phyloP scores from a whole-genome alignment of 345 rosid genomes.

The Fremontodendron californicum region DNA sequence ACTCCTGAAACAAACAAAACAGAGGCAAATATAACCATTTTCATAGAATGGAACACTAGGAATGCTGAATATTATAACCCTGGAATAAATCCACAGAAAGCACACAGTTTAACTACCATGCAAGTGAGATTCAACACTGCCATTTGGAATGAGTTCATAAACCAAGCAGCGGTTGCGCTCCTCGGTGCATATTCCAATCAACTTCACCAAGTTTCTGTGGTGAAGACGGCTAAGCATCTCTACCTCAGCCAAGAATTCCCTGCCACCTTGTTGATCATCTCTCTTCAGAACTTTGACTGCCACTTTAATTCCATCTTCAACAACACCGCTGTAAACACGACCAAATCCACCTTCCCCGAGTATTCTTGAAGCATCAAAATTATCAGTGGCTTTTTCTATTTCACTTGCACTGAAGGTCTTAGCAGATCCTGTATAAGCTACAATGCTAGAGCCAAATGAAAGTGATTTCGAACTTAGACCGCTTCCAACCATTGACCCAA shows the following conservation, averaged over 20 bases:
- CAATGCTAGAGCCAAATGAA: conserved; percentile 86
- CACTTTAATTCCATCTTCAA: conserved; percentile 79
- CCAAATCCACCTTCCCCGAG: conserved; percentile 99
- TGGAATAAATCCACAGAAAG: not conserved
- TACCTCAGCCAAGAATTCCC: conserved; percentile 92
- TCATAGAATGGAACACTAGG: not conserved
- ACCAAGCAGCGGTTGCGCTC: conserved; percentile 79
- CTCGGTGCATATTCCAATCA: conserved; percentile 91
- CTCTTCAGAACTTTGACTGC: conserved; percentile 92
- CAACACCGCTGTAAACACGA: conserved; percentile 71
- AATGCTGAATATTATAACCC: not conserved
- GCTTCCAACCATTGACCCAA: conserved; percentile 56
- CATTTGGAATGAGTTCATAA: conserved; percentile 91
- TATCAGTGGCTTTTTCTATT: conserved; percentile 70
- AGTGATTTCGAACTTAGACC: conserved; percentile 67
- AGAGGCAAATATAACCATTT: conserved; percentile 2
- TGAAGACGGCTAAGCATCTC: conserved; percentile 99
- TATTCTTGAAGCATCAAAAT: conserved; percentile 61
- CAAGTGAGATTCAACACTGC: conserved; percentile 95
- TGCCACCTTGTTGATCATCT: conserved; percentile 87
- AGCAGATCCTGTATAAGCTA: conserved; percentile 76
- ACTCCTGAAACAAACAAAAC: conserved; percentile 41
- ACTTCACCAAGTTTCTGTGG: conserved; percentile 87
- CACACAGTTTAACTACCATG: conserved; percentile 50
- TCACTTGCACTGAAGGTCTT: conserved; percentile 76